phyloP scores from a whole-genome alignment of 768 basidiomycete genomes.

The Termitomyces sp. region DNA sequence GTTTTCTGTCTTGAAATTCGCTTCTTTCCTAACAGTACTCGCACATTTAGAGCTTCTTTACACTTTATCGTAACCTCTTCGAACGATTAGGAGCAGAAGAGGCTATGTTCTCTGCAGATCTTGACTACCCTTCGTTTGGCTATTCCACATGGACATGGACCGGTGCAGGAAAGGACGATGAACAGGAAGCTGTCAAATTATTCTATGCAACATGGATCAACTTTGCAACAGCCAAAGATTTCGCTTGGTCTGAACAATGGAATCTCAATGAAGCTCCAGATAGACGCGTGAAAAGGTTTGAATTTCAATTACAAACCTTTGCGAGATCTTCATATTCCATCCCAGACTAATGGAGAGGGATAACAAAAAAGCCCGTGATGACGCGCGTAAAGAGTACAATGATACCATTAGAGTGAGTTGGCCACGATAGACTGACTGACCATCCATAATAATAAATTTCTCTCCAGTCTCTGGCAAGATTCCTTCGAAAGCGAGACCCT shows the following conservation, averaged over 20 bases:
- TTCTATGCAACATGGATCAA: conserved; percentile 89
- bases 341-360: conserved; percentile 89
- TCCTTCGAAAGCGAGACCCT: conserved; percentile 84
- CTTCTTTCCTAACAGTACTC: background rate
- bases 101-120: conserved; percentile 30
- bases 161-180: conserved; percentile 35
- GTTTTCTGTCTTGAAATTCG: conserved; percentile 14
- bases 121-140: conserved; percentile 81
- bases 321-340: background rate
- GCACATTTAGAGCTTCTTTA: conserved; percentile 71
- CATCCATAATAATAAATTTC: background rate
- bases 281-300: conserved; percentile 70
- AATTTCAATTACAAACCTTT: background rate
- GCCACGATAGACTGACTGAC: background rate
- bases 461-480: conserved; percentile 62
- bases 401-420: conserved; percentile 78
- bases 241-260: conserved; percentile 84
- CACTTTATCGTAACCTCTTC: conserved; percentile 86
- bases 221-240: conserved; percentile 84
- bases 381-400: conserved; percentile 86
- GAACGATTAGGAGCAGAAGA: conserved; percentile 81
- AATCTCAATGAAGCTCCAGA: conserved; percentile 82
- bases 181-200: conserved; percentile 47
- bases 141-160: conserved; percentile 70
- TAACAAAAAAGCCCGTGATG: conserved; percentile 88